A percentile compares a stretch with the other conserved stretches of the same genome.
phyloP scores from a whole-genome alignment of 306 rosid species.

The Cicer arietinum region DNA sequence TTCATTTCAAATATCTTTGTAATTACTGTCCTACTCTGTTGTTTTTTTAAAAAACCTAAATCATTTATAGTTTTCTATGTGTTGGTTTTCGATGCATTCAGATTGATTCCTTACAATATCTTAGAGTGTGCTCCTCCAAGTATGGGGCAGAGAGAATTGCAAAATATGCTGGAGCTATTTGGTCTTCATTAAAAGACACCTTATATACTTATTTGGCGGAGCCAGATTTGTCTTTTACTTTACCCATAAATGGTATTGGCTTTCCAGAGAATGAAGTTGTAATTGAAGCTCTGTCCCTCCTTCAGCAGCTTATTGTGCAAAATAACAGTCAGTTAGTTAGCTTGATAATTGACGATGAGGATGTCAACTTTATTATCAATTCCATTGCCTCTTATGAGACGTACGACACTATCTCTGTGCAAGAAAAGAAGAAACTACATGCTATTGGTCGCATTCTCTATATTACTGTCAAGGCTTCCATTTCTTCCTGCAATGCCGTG shows the following conservation, averaged over 20 bases:
- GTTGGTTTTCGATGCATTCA: slow-evolving; percentile 48
- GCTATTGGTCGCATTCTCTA: slow-evolving; percentile 73
- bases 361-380: slow-evolving; percentile 64
- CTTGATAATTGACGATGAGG: slow-evolving; percentile 74
- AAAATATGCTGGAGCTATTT: slow-evolving; percentile 70
- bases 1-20: slow-evolving; percentile 13
- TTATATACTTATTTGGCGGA: slow-evolving; percentile 62
- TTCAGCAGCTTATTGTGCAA: slow-evolving; percentile 69
- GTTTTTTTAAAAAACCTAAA: not conserved
- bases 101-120: slow-evolving; percentile 95
- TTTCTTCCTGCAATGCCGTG: slow-evolving; percentile 68
- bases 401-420: slow-evolving; percentile 58
- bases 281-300: slow-evolving; percentile 73
- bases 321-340: slow-evolving; percentile 58
- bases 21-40: slow-evolving; percentile 28
- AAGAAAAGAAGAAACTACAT: slow-evolving; percentile 73
- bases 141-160: slow-evolving; percentile 86
- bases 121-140: slow-evolving; percentile 61
- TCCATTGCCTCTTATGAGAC: slow-evolving; percentile 54
- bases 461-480: slow-evolving; percentile 60
- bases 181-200: slow-evolving; percentile 73
- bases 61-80: slow-evolving; percentile 20
- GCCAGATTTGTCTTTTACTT: slow-evolving; percentile 53
- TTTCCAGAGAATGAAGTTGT: slow-evolving; percentile 68
- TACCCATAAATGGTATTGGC: slow-evolving; percentile 58